Base-by-base conservation (phyloP, 1,284 basidiomycete species). In the Papiliotrema nemorosa region DNA sequence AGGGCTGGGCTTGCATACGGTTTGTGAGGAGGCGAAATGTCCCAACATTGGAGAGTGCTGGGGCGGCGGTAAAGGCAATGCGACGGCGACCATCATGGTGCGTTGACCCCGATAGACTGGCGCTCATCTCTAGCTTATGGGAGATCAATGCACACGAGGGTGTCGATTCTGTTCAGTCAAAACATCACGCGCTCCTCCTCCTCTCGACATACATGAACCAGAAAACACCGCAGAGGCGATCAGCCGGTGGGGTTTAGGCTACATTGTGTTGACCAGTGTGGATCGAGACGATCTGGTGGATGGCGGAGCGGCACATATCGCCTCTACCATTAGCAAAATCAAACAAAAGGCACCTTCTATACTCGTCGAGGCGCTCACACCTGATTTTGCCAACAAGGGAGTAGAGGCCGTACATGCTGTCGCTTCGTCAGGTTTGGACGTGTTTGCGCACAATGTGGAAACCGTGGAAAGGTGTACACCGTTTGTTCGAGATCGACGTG, bases 31-130 rank as follows among this genome's bases (percentile, higher is more conserved):
- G 75, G 96, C 96, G 24, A 83, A 93, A 54, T 99, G 96, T 79
- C 96, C 96, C 1, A 99, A 99, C 68, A 97, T 98, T 52, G 96
- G 94, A 26, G 94, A 98, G 67, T 99, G 96, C 73, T 99, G 96
- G 96, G 93, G 96, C 44, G 93, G 93, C 2, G 86, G 84, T 39
- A 86, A 87, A 65, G 84, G 84, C 48, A 82, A 84, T 45, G 96
- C 96, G 13, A 99, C 96, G 6, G 92, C 92, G n/a, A 97, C 92
- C 0, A 99, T 99, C 74, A 98, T 99, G 96, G 93, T 90, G 57
- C 50, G 80, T 67, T 16, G 7, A 29, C n/a, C 33, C 18, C n/a
- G 37, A 25, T 20, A 24, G 22, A 21, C 7, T 36, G 13, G 18
- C 12, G 29, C 33, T 44, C 39, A 31, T n/a, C 29, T 12, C 3